Evolutionary conservation across 306 rosid species (phyloP).

Genomic region (Mimosa bimucronata): DNA sequence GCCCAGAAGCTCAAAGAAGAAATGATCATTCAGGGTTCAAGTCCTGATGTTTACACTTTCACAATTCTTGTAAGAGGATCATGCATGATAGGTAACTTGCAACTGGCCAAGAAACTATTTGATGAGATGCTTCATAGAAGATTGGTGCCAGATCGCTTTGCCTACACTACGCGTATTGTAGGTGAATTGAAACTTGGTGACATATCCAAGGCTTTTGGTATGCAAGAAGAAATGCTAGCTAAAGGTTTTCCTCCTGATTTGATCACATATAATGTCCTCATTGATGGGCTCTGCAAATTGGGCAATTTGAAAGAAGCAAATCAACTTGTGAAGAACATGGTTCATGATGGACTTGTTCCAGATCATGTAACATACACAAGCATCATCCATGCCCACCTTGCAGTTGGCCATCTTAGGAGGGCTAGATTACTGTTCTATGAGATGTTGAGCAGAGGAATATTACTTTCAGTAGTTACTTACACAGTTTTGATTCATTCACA

Average conservation of each 20-base stretch:
- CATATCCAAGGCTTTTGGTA: slow-evolving; percentile 55
- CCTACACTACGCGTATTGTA: slow-evolving; percentile 65
- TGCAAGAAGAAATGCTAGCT: slow-evolving; percentile 79
- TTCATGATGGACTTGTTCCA: slow-evolving; percentile 52
- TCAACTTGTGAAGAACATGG: slow-evolving; percentile 58
- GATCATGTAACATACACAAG: slow-evolving; percentile 81
- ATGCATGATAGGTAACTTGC: slow-evolving; percentile 58
- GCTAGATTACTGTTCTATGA: slow-evolving; percentile 62
- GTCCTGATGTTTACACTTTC: slow-evolving; percentile 70
- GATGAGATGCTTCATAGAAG: slow-evolving; percentile 72
- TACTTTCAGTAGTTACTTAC: slow-evolving; percentile 81
- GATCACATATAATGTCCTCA: slow-evolving; percentile 69
- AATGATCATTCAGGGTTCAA: slow-evolving; percentile 60
- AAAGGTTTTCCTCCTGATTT: slow-evolving; percentile 70
- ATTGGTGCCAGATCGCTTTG: slow-evolving; percentile 65
- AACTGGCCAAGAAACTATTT: slow-evolving; percentile 65
- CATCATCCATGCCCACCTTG: slow-evolving; percentile 70
- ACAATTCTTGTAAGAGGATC: slow-evolving; percentile 74
- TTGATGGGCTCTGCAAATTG: slow-evolving; percentile 61
- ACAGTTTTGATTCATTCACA: slow-evolving; percentile 72
- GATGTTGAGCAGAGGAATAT: slow-evolving; percentile 65
- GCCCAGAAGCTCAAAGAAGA: slow-evolving; percentile 61
- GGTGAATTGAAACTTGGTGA: slow-evolving; percentile 75
- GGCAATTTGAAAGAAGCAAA: slow-evolving; percentile 63
- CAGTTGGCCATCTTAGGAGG: slow-evolving; percentile 55